Conservation (phyloP, 495 filamentous ascomycete species). For the Penicillium longicatenatum region DNA sequence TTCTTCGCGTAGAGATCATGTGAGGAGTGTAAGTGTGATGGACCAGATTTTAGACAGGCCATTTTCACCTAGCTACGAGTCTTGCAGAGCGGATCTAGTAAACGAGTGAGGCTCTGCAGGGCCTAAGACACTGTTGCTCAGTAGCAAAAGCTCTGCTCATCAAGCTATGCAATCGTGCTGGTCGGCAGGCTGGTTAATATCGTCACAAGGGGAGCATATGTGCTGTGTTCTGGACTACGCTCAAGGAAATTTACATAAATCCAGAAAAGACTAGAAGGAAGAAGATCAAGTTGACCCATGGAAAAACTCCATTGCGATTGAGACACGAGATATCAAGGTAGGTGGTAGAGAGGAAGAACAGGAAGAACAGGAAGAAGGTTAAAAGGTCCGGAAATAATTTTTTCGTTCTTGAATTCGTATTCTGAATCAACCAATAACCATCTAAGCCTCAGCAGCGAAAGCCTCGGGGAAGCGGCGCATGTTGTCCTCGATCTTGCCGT, state of each 20-base stretch:
- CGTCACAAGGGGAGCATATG: not conserved
- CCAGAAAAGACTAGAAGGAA: slow-evolving; percentile 7
- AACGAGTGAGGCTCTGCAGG: not conserved
- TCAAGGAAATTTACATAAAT: not conserved
- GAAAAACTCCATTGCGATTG: slow-evolving; percentile 34
- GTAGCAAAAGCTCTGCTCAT: not conserved
- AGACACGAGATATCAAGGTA: slow-evolving; percentile 31
- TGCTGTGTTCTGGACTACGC: not conserved
- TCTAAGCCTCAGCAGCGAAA: slow-evolving; percentile 61
- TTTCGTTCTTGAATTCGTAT: slow-evolving; percentile 33
- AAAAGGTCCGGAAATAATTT: slow-evolving; percentile 31
- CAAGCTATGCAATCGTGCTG: not conserved
- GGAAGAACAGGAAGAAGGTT: slow-evolving; percentile 19
- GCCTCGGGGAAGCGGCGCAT: slow-evolving; percentile 91
- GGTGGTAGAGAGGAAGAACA: slow-evolving; percentile 23
- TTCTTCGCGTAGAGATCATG: too few relatives aligned
- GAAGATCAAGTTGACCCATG: slow-evolving; percentile 21
- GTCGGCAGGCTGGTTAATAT: not conserved
- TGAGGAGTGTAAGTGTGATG: too few relatives aligned
- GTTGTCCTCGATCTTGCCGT: slow-evolving; percentile 83
- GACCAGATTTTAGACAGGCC: too few relatives aligned
- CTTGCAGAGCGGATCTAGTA: not conserved
- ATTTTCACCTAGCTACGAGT: too few relatives aligned
- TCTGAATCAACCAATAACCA: slow-evolving; percentile 32
- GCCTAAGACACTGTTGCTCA: not conserved